Evolutionary conservation across 768 basidiomycete species (phyloP).

Genomic region (Amanita fuliginea): DNA sequence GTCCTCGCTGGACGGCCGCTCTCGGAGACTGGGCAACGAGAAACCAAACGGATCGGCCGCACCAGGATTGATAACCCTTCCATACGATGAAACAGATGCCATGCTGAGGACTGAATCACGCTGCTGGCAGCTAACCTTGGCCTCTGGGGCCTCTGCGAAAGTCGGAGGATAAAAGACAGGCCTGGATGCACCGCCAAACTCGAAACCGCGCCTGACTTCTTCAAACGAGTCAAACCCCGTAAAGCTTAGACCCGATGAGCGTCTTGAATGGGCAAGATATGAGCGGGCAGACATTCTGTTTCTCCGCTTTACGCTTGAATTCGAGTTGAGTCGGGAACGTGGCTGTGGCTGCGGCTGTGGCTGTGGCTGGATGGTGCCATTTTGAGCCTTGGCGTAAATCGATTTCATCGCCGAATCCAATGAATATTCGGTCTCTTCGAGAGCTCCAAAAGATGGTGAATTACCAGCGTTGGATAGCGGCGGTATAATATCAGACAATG

Average conservation of each 20-base stretch:
- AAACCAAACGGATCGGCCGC: conserved; percentile 67
- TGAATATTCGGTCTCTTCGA: conserved; percentile 44
- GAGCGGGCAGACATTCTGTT: conserved; percentile 13
- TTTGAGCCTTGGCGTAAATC: conserved; percentile 36
- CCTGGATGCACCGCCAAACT: conserved; percentile 45
- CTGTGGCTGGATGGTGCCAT: conserved; percentile 10
- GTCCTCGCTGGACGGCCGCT: conserved; percentile 49
- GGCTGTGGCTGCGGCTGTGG: conserved; percentile 16
- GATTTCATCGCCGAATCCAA: conserved; percentile 44
- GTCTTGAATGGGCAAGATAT: conserved; percentile 25
- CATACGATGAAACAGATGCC: conserved; percentile 73
- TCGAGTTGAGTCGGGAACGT: conserved; percentile 30
- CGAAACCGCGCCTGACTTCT: conserved; percentile 71
- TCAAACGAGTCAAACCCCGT: conserved; percentile 65
- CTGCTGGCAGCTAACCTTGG: conserved; percentile 27
- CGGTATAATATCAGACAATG: conserved; percentile 70
- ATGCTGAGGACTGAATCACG: conserved; percentile 63
- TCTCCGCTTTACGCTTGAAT: conserved; percentile 27
- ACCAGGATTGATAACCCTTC: conserved; percentile 53
- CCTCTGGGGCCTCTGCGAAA: conserved; percentile 22
- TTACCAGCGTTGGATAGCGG: conserved; percentile 41
- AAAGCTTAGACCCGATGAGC: conserved; percentile 53
- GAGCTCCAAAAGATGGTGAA: conserved; percentile 26
- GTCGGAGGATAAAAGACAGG: conserved; percentile 58
- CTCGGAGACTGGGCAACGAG: conserved; percentile 38